phyloP scores from a whole-genome alignment of 2,329 filamentous ascomycete genomes.

The Hawksworthiomyces lignivorus region DNA sequence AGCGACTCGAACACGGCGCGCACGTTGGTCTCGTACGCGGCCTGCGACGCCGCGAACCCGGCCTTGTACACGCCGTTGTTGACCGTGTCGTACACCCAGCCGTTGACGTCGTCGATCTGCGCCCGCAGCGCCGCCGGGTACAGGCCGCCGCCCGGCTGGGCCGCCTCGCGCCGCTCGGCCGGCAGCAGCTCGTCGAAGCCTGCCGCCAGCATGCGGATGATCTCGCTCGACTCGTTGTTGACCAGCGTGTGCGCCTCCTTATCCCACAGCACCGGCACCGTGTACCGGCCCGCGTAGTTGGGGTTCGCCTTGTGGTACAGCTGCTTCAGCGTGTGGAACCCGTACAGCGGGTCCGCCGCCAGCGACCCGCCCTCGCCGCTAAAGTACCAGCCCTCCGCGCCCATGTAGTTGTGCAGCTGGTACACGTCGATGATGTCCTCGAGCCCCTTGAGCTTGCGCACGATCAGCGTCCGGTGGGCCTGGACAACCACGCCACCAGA shows the following conservation, averaged over 20 bases:
- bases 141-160: constrained; percentile 44
- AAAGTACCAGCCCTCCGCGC: constrained; percentile 47
- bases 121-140: constrained; percentile 43
- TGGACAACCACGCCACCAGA: constrained; percentile 7
- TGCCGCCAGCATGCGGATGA: constrained; percentile 74
- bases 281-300: constrained; percentile 62
- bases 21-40: constrained; percentile 57
- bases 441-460: constrained; percentile 64
- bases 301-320: constrained; percentile 63
- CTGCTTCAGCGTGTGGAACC: constrained; percentile 58
- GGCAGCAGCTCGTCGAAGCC: constrained; percentile 60
- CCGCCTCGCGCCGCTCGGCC: constrained; percentile 42
- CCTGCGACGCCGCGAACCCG: constrained; percentile 59
- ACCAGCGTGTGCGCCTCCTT: constrained; percentile 63
- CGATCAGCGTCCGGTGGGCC: constrained; percentile 69
- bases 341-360: constrained; percentile 54
- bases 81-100: constrained; percentile 54
- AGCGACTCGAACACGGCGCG: constrained; percentile 54
- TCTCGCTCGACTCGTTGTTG: constrained; percentile 77
- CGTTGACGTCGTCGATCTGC: constrained; percentile 58
- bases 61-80: constrained; percentile 46
- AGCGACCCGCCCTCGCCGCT: constrained; percentile 38
- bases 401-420: constrained; percentile 61
- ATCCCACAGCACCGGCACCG: constrained; percentile 66
- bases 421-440: constrained; percentile 62